phyloP scores from a whole-genome alignment of 2,329 filamentous ascomycete genomes.

The Pestalotiopsis fici region DNA sequence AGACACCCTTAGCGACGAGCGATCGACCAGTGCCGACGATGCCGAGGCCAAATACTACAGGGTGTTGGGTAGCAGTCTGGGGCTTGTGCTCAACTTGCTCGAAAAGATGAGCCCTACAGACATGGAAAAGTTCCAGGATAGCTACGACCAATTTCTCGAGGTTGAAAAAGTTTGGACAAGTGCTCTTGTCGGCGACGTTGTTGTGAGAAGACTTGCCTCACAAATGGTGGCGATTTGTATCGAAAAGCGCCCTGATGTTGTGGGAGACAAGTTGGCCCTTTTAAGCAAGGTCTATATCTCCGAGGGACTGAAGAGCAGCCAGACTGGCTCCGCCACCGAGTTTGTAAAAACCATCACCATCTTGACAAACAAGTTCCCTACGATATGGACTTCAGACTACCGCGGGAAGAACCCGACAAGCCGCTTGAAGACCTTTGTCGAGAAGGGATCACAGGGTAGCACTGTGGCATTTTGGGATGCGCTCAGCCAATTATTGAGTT shows the following conservation, averaged over 20 bases:
- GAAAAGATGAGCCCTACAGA: slow-evolving; percentile 51
- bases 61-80: slow-evolving; percentile 61
- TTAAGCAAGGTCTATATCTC: slow-evolving; percentile 65
- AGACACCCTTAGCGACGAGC: slow-evolving; percentile 84
- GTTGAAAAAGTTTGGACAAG: slow-evolving; percentile 68
- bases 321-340: slow-evolving; percentile 73
- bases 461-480: slow-evolving; percentile 72
- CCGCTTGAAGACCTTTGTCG: slow-evolving; percentile 71
- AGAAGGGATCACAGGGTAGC: slow-evolving; percentile 82
- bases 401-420: slow-evolving; percentile 55
- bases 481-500: slow-evolving; percentile 62
- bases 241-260: slow-evolving; percentile 43
- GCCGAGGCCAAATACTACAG: slow-evolving; percentile 82
- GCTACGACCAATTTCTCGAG: slow-evolving; percentile 67
- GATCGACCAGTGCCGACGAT: slow-evolving; percentile 82
- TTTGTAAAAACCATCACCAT: slow-evolving; percentile 67
- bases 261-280: slow-evolving; percentile 51
- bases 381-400: slow-evolving; percentile 70
- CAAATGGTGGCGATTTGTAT: slow-evolving; percentile 53
- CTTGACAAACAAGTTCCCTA: slow-evolving; percentile 65
- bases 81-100: slow-evolving; percentile 55
- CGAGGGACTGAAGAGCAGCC: slow-evolving; percentile 71
- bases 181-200: slow-evolving; percentile 61
- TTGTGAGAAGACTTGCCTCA: slow-evolving; percentile 52
- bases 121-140: slow-evolving; percentile 57